Evolutionary conservation across 2,329 filamentous ascomycete species (phyloP), one percentile per base, ranked within the genome.

Genomic region (Zymoseptoria crescenta): DNA sequence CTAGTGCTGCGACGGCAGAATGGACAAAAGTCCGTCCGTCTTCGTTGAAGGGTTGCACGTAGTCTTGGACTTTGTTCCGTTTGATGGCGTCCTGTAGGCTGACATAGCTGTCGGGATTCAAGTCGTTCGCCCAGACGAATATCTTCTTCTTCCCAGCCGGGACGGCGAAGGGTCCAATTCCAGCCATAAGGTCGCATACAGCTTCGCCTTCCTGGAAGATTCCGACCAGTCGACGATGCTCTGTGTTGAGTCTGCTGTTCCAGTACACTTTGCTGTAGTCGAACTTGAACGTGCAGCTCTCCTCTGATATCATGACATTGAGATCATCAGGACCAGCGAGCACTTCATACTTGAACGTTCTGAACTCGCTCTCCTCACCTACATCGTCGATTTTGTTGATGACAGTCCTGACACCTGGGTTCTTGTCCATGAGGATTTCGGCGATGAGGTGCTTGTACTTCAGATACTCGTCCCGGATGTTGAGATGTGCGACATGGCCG

Each of bases 201-300:
- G 91, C 91, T 70, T 97, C 89, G 48, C 94, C 92, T 6, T 88
- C 85, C 58, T 84, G 77, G 78, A 97, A 96, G 57, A 87, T 76
- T 56, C 81, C 78, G 60, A 93, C 84, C 16, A 97, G 79, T 2
- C 94, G 82, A 64, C 87, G 85, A 75, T 99, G 94, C 75, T 99
- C 94, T 0, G 86, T 89, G 69, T 95, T 87, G 13, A 99, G 83
- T 66, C 93, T 86, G 69, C 86, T 91, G 76, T 99, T 99, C 93
- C 93, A 99, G 80, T 99, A 99, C 3, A 99, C 94, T 67, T 95
- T 95, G 62, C 88, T 84, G 74, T 96, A 99, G 77, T 99, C 89
- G 74, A 99, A 97, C 58, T 81, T 81, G 77, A 96, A 99, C n/a
- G 81, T 78, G 76, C 94, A 97, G 61, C 85, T 83, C 68, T 89